phyloP scores from a whole-genome alignment of 768 basidiomycete genomes.

The Xerocomellus intermedius region DNA sequence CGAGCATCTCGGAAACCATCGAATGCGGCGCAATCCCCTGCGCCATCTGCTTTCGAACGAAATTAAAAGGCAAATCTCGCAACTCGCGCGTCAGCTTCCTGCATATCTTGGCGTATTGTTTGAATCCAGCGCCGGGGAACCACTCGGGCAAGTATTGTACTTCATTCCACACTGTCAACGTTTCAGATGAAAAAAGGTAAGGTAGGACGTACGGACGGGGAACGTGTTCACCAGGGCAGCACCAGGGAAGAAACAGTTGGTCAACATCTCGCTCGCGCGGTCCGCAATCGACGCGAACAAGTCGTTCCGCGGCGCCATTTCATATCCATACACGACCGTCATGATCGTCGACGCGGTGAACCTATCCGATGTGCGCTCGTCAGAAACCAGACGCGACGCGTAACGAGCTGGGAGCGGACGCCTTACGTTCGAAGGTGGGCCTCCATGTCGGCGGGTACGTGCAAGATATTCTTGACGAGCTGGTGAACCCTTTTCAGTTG shows the following conservation, averaged over 20 bases:
- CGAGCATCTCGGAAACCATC: constrained; percentile 24
- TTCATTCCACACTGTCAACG: not conserved
- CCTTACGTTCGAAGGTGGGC: constrained; percentile 22
- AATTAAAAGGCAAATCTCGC: constrained; percentile 16
- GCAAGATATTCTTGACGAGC: constrained; percentile 31
- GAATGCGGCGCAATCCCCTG: constrained; percentile 18
- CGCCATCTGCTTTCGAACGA: constrained; percentile 20
- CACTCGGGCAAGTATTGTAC: constrained; percentile 31
- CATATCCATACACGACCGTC: constrained; percentile 35
- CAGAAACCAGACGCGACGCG: not conserved
- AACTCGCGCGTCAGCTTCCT: constrained; percentile 17
- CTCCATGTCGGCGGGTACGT: constrained; percentile 27
- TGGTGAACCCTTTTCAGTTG: constrained; percentile 33
- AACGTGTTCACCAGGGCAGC: constrained; percentile 32
- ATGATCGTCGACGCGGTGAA: constrained; percentile 33
- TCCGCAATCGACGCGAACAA: constrained; percentile 32
- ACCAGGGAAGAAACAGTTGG: constrained; percentile 30
- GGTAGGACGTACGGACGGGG: constrained; percentile 23
- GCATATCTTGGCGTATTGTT: constrained; percentile 17
- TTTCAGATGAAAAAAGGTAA: too few species aligned
- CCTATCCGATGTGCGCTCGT: constrained; percentile 6
- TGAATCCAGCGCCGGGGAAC: constrained; percentile 33
- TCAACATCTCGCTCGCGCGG: constrained; percentile 29
- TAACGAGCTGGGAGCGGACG: not conserved
- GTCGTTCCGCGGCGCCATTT: constrained; percentile 32